Evolutionary conservation across 805 yeast genomes (phyloP), one percentile per base, ranked within the genome.

Genomic region (Wickerhamomyces alni): DNA sequence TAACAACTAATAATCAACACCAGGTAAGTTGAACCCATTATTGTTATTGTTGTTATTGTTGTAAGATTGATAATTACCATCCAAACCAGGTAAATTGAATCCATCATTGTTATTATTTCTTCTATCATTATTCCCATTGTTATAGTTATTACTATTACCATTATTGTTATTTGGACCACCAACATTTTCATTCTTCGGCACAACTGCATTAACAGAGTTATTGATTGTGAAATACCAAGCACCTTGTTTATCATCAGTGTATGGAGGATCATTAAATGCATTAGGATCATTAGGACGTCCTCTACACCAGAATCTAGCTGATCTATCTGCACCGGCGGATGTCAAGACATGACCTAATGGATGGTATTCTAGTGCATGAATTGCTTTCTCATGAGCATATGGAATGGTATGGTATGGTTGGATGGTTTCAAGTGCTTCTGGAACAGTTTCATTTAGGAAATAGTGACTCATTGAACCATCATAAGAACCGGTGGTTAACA

Each of bases 301-400:
- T 37, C 99, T 70, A 24, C 89, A 79, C 99, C 99, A 93, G 62
- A 94, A 86, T 40, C 97, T 66, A 18, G 95, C 86, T 5, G 94
- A 79, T 56, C 93, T 77, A 61, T 93, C 99, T 41, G 93, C 87
- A 16, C 97, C 91, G 0, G 96, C 98, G 8, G 96, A 80, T 40
- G 94, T 80, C 27, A 93, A 66, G 37, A 91, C 66, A 62, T 93
- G 97, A 4, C 99, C 99, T 51, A 85, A 67, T 2, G 98, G 98
- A 61, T 89, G 97, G 57, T 88, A 93, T 44, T 89, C 91, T 40
- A 93, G 61, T 4, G 95, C 78, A 61, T 91, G 88, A 38, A 93
- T 78, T 3, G 95, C 94, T 65, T 86, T 85, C 54, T 88, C 96
- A 59, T 93, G 99, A 0, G 98, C 99, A 61, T 75, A 81, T 3